phyloP scores from a whole-genome alignment of 2,329 filamentous ascomycete genomes.

The Cladosporium sphaerospermum region DNA sequence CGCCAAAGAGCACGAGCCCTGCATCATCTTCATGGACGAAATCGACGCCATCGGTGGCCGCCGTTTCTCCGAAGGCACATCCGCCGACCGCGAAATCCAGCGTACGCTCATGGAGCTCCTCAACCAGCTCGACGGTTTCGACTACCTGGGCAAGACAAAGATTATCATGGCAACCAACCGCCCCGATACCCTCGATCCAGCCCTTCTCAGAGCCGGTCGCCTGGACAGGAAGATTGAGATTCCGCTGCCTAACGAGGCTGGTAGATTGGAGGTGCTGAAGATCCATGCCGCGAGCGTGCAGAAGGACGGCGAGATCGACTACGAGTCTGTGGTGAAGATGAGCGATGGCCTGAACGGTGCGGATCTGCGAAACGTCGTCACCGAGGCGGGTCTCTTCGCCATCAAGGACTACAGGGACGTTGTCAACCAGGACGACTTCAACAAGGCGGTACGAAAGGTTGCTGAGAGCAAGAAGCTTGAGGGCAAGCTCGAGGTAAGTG shows the following conservation, averaged over 20 bases:
- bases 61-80: conserved; percentile 94
- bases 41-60: conserved; percentile 97
- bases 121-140: conserved; percentile 97
- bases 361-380: conserved; percentile 94
- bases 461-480: conserved; percentile 97
- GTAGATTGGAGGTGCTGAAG: conserved; percentile 93
- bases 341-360: conserved; percentile 96
- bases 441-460: conserved; percentile 96
- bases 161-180: conserved; percentile 99
- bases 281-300: conserved; percentile 85
- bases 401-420: conserved; percentile 98
- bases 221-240: conserved; percentile 98
- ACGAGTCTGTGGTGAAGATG: conserved; percentile 99
- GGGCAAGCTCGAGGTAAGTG: conserved; percentile 55
- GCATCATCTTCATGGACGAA: conserved; percentile 99
- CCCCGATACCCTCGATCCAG: conserved; percentile 91
- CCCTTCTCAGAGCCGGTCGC: conserved; percentile 83
- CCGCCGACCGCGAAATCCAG: conserved; percentile 96
- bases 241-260: conserved; percentile 92
- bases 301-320: conserved; percentile 92
- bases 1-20: conserved; percentile 97
- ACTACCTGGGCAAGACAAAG: conserved; percentile 98
- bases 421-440: conserved; percentile 98
- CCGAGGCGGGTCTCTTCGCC: conserved; percentile 92
- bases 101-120: conserved; percentile 97